A percentile compares a stretch with the other conserved stretches of the same genome.
Evolutionary conservation across 2,329 filamentous ascomycete genomes (phyloP).

Genomic region (Rutstroemia sp.): DNA sequence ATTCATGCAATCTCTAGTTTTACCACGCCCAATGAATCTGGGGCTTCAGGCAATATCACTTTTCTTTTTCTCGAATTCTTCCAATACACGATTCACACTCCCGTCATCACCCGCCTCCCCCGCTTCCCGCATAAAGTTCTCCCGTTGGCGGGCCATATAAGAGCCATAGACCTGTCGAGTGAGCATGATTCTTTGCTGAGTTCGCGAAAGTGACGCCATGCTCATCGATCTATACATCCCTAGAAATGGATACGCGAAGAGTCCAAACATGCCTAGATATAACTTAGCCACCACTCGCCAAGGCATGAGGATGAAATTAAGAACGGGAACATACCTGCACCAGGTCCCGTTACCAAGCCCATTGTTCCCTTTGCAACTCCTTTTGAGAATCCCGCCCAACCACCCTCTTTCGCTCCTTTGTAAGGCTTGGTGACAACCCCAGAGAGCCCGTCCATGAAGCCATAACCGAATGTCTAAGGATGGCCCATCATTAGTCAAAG

Average conservation of each 20-base stretch:
- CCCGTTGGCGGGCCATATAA: background rate
- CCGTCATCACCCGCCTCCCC: background rate
- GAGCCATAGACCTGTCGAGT: background rate
- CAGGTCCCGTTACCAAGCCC: slow-evolving; percentile 6
- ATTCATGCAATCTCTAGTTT: too few species aligned
- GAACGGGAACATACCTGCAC: background rate
- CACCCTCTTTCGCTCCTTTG: slow-evolving; percentile 9
- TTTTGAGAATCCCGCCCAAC: slow-evolving; percentile 7
- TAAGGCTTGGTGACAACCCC: slow-evolving; percentile 8
- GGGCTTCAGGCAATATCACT: too few species aligned
- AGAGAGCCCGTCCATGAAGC: slow-evolving; percentile 8
- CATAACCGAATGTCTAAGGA: slow-evolving; percentile 6
- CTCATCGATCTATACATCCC: slow-evolving; percentile 11
- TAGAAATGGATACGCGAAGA: slow-evolving; percentile 8
- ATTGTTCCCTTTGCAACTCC: slow-evolving; percentile 5
- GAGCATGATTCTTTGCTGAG: background rate
- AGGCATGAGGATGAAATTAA: too few species aligned
- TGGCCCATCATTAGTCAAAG: background rate
- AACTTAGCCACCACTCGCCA: too few species aligned
- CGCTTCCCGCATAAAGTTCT: background rate
- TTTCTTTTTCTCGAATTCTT: too few species aligned
- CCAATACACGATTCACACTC: too few species aligned
- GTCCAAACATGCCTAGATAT: slow-evolving; percentile 3
- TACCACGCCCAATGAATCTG: too few species aligned
- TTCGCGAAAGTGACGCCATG: background rate